These are phyloP conservation scores for Biscutella auriculata DNA, from an alignment of 441 rosid genomes.

Conservation along the genomic window DNA sequence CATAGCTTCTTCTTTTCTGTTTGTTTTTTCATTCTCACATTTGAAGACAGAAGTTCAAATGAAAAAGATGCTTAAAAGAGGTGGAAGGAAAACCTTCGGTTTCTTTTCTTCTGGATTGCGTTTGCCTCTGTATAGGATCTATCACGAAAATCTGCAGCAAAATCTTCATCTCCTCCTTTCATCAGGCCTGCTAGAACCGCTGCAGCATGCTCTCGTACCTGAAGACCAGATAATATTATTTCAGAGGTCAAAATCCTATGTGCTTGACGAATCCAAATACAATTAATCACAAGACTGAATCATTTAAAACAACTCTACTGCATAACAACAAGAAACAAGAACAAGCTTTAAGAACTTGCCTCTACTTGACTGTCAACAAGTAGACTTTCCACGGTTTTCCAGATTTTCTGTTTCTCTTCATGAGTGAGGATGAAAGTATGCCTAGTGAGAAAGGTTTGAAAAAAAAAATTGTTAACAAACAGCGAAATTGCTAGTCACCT, in stretches of 20 bases:
- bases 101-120: conserved; percentile 48
- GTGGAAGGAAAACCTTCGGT: conserved; percentile 38
- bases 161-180: conserved; percentile 90
- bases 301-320: not conserved
- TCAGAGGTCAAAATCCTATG: not conserved
- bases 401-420: conserved; percentile 61
- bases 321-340: not conserved
- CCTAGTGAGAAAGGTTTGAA: conserved; percentile 31
- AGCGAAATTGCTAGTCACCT: not conserved
- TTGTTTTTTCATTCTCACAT: not conserved
- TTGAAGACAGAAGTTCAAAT: not conserved
- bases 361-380: conserved; percentile 95
- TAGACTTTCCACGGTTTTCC: conserved; percentile 74
- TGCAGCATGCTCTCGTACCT: conserved; percentile 99
- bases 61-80: not conserved
- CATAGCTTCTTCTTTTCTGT: not conserved
- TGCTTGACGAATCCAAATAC: not conserved
- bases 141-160: conserved; percentile 73
- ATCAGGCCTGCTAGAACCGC: conserved; percentile 91
- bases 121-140: conserved; percentile 73
- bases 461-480: not conserved
- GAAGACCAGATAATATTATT: conserved; percentile 14
- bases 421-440: conserved; percentile 77
- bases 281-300: not conserved
- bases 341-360: conserved; percentile 33